Base-by-base conservation (phyloP, 371 early-diverging fungal genomes). In the Chytridiales sp. region DNA sequence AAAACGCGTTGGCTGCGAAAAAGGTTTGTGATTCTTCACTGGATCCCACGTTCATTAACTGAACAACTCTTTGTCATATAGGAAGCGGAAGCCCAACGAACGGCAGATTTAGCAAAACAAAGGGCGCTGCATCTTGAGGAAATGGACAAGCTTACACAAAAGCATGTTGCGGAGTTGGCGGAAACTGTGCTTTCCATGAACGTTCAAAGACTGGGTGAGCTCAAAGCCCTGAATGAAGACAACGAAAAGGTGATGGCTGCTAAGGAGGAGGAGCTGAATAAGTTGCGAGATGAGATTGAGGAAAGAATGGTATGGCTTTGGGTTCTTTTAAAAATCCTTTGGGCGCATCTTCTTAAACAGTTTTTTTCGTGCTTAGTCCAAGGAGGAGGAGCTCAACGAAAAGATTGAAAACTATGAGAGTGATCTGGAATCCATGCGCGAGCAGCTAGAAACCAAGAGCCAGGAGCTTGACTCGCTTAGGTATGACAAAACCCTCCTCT, bases 21-120 rank as follows among this genome's bases (percentile, higher is more conserved):
- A 72, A 68, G 70, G 75, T 74, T 46, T 38, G 39, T 40, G 15
- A 17, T 40, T 40, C 19, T 40, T 40, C 1, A 40, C 19, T 17
- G 1, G 19, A 40, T 19, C 3, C 40, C 15, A 19, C 17, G 40
- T 40, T 15, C 17, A 40, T 19, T 40, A 32, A n/a, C n/a, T n/a
- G n/a, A n/a, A n/a, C 30, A 51, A 13, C 13, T 27, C 2, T 32
- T 0, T 39, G 13, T 32, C 19, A 52, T 22, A 59, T 52, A 69
- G 73, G 72, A 77, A 32, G 72, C 73, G 1, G 73, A 77, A 43
- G 38, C 15, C 2, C 27, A 30, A 21, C 27, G 50, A 9, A 27
- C 6, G 19, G 43, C 46, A 4, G 72, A 67, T 30, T 43, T 70
- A 15, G 36, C 38, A 15, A 31, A 56, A 19, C 50, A 67, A 15